Base-by-base conservation (phyloP, 176 grass and related monocot genomes). In the Leersia perrieri region DNA sequence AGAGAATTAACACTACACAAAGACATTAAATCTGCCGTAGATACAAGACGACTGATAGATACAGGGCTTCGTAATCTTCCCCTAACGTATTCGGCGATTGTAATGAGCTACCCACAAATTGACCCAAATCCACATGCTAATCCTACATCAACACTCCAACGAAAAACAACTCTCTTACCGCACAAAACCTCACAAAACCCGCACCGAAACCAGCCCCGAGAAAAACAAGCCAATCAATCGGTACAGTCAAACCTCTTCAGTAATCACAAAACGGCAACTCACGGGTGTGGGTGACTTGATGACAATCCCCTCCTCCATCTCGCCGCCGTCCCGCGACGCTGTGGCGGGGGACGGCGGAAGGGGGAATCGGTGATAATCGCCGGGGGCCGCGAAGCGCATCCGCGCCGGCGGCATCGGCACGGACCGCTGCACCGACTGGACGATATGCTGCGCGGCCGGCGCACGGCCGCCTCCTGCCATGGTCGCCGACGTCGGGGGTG, bases 351-450 rank as follows among this genome's bases (percentile, higher is more conserved):
- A 73, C 68, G 29, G 29, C 75, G 62, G 29, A 41, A 4, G 23
- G 16, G 80, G 75, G 80, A 91, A 93, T 2, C 79, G 82, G 70
- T 89, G 88, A 78, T 89, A 95, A 35, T 91, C 86, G 28, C 65
- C 88, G 9, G 82, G 77, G 26, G 78, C 72, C 30, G 15, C 51
- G 69, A 92, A 89, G 12, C 81, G 78, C 18, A 84, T 68, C 12
- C 74, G 66, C 12, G 35, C 58, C 33, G 71, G 72, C 0, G 35
- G 16, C 14, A 88, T 45, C 72, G 74, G 62, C n/a, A 58, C 42
- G 31, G 77, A 72, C 72, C 76, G 80, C 83, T 81, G 81, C 58
- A 88, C 63, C 31, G 89, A 86, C 80, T 84, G 89, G 10, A 93
- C 80, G 75, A 93, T 86, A 82, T 83, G 84, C 70, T 76, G 81